Conservation (phyloP, 306 rosid genomes). For the Vigna hirtella region DNA sequence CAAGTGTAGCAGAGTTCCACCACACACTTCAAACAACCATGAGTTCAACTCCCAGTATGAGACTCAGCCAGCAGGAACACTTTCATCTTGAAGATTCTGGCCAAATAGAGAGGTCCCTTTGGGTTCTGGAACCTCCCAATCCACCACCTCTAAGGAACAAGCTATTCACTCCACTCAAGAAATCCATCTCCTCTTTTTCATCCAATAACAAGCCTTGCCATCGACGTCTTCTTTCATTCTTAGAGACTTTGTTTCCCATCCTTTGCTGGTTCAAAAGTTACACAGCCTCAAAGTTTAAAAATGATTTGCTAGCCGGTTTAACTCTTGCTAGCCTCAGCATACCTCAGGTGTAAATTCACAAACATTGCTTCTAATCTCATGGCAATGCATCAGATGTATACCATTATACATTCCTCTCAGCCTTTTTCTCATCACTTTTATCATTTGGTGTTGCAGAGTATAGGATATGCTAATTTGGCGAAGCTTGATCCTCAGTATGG, state of each 20-base stretch:
- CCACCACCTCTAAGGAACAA: constrained; percentile 66
- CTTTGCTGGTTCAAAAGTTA: constrained; percentile 69
- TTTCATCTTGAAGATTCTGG: constrained; percentile 41
- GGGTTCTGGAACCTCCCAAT: constrained; percentile 68
- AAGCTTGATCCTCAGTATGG: constrained; percentile 92
- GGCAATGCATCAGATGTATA: background rate
- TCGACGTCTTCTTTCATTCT: constrained; percentile 42
- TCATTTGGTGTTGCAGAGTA: constrained; percentile 65
- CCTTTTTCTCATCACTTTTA: background rate
- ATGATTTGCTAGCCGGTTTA: constrained; percentile 79
- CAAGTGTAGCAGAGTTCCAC: constrained; percentile 42
- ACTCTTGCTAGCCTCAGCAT: constrained; percentile 94
- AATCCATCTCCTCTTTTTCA: constrained; percentile 39
- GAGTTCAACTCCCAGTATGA: constrained; percentile 49
- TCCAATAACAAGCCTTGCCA: constrained; percentile 36
- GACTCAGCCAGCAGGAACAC: constrained; percentile 22
- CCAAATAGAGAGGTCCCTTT: constrained; percentile 51
- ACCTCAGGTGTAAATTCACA: constrained; percentile 67
- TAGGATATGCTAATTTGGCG: constrained; percentile 90
- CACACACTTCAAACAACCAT: constrained; percentile 59
- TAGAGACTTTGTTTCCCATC: constrained; percentile 67
- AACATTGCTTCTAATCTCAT: background rate
- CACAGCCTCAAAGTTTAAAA: constrained; percentile 66
- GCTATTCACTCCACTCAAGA: constrained; percentile 50
- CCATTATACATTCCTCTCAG: background rate